Base-by-base conservation (phyloP, 306 rosid genomes). In the Cucurbita ficifolia region DNA sequence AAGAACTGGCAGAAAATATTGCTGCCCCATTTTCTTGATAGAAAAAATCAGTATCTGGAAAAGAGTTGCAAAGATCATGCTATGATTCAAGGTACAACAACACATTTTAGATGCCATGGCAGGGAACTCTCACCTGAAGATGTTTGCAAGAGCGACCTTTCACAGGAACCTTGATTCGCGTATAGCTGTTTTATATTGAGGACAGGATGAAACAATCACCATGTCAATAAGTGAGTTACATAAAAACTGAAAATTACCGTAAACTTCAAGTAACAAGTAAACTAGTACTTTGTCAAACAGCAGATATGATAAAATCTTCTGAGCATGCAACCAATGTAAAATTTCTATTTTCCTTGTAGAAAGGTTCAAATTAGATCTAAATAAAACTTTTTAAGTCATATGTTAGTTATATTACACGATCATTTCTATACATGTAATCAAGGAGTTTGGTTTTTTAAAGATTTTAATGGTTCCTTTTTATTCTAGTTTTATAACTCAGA, bases 71-170 rank as follows among this genome's bases (percentile, higher is more conserved):
- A 45, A 11, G 40, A 68, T 68, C 73, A 8, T 69, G 52, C 13
- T 24, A 69, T 16, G 18, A 11, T 24, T 13, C 39, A 48, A 69
- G 73, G 57, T 69, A 46, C 55, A 69, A 22, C 42, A 68, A 42
- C 56, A 24, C 72, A 18, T 10, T 67, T 11, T 10, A 43, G 72
- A 67, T 67, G 53, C 10, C 54, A 21, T 10, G 43, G 51, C 21
- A 77, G 35, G 62, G 79, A 76, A 61, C 75, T 76, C 82, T 84
- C 75, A 82, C 96, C 96, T 89, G 99, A 75, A 81, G 85, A 83
- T 95, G 99, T 80, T 89, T 95, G 82, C 99, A 95, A 65, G 81
- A 84, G 73, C 17, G 80, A 59, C 99, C 97, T 83, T 95, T 95
- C 84, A 91, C 96, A 78, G 97, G 99, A 82, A 83, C 82, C 85